phyloP scores from a whole-genome alignment of 768 basidiomycete species.

The Gelatoporia subvermispora region DNA sequence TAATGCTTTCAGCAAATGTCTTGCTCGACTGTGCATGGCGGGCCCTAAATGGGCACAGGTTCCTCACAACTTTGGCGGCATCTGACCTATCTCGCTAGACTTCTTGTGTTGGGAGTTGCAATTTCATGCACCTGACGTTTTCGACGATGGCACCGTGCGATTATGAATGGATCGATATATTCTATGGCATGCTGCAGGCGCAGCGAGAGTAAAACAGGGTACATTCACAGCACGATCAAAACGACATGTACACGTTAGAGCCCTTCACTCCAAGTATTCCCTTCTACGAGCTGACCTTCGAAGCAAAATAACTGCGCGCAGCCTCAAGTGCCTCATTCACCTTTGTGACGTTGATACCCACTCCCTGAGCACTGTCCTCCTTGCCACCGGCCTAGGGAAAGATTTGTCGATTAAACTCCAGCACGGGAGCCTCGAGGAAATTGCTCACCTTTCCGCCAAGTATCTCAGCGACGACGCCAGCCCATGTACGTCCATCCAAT shows the following conservation, averaged over 20 bases:
- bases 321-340: constrained; percentile 61
- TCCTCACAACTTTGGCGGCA: too few relatives aligned
- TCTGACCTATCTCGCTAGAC: too few relatives aligned
- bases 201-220: too few relatives aligned
- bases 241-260: not conserved
- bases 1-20: too few relatives aligned
- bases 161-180: too few relatives aligned
- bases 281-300: constrained; percentile 8
- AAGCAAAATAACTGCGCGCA: constrained; percentile 41
- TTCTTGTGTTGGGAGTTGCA: too few relatives aligned
- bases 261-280: not conserved
- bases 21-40: too few relatives aligned
- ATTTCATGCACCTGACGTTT: too few relatives aligned
- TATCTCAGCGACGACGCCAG: constrained; percentile 66
- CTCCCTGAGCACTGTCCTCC: constrained; percentile 87
- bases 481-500: constrained; percentile 87
- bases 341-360: constrained; percentile 63
- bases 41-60: too few relatives aligned
- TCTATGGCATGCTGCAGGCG: too few relatives aligned
- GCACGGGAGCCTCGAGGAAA: not conserved
- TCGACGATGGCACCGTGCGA: too few relatives aligned
- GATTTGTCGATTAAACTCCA: constrained; percentile 2
- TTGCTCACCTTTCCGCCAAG: constrained; percentile 83
- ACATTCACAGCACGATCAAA: too few relatives aligned
- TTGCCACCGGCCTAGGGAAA: constrained; percentile 92